Base-by-base conservation (phyloP, 2,329 filamentous ascomycete species). In the Botrytis squamosa region DNA sequence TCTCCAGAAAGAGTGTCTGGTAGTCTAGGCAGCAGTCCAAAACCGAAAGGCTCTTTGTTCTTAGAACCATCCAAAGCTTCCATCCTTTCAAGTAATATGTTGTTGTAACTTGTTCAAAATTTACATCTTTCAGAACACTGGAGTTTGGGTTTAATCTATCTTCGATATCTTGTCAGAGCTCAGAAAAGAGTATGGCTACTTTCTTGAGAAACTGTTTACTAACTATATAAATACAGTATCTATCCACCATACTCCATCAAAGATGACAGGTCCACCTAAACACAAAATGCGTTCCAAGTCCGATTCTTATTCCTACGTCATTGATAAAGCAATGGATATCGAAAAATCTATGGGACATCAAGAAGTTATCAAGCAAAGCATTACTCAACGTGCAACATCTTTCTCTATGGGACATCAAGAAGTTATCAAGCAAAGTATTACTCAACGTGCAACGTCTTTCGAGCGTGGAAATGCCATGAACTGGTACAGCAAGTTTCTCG, bases 1-100 rank as follows among this genome's bases (percentile, higher is more conserved):
- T 22, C 1, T 25, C 18, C 18, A 10, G 18, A 42, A 18, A 4
- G 6, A 9, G 0, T 8, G 5, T 57, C n/a, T 29, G 7, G 14
- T 33, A 18, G 1, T 29, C n/a, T 33, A 57, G 14, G 16, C 16
- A 29, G 52, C 14, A 29, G n/a, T 57, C n/a, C 3, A 33, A 29
- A 16, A 9, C 14, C 7, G 1, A 57, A 4, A 57, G 16, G 14
- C n/a, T 18, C 6, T 29, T 57, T 4, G 18, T 33, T 57, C 52
- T 57, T 57, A 14, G 29, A 8, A 14, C 8, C 52, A 57, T 14
- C 14, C 9, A 29, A 29, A 57, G 6, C 52, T 57, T 57, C 14
- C 8, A 29, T 18, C n/a, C 14, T 33, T 29, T 18, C 52, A 57
- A 57, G 16, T 29, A 9, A 18, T 7, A 18, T 29, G 25, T 18